Percentiles rank a stretch among this genome's conserved stretches.
Conservation (phyloP, 2,329 filamentous ascomycete species). For the Beauveria pseudobassiana region DNA sequence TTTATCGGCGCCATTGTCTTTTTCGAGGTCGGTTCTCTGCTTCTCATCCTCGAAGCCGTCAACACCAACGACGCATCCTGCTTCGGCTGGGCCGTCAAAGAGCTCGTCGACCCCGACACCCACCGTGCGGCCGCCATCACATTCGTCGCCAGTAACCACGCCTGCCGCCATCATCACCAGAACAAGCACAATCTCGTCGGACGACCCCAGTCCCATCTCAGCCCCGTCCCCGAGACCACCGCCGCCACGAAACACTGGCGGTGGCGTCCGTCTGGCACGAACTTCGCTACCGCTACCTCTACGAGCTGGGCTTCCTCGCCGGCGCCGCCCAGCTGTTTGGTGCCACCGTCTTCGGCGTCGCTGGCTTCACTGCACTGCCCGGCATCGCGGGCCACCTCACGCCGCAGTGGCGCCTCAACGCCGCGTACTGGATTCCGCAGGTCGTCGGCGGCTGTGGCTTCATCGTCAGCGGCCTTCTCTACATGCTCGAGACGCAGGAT, state of each 20-base stretch:
- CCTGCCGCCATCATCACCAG: slow-evolving; percentile 1
- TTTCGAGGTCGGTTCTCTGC: neutral
- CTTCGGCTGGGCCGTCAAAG: slow-evolving; percentile 10
- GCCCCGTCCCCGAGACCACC: neutral
- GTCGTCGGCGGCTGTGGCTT: slow-evolving; percentile 57
- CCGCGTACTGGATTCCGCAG: slow-evolving; percentile 53
- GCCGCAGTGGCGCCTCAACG: slow-evolving; percentile 36
- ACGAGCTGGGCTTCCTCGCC: slow-evolving; percentile 56
- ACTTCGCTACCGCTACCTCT: slow-evolving; percentile 22
- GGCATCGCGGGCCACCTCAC: slow-evolving; percentile 49
- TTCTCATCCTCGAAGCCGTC: slow-evolving; percentile 8
- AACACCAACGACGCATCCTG: slow-evolving; percentile 4
- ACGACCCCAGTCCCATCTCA: neutral
- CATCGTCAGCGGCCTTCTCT: slow-evolving; percentile 48
- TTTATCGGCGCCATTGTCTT: slow-evolving; percentile 1
- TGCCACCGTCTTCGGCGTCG: slow-evolving; percentile 54
- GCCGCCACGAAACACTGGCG: neutral
- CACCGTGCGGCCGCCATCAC: neutral
- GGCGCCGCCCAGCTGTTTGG: slow-evolving; percentile 48
- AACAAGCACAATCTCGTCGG: slow-evolving; percentile 4
- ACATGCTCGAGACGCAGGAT: slow-evolving; percentile 59
- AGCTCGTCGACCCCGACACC: neutral
- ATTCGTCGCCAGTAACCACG: neutral
- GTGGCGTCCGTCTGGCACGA: slow-evolving; percentile 6
- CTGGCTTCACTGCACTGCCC: slow-evolving; percentile 28